Evolutionary conservation across 805 yeast species (phyloP).

Genomic region (Metahyphopichia silvanorum): DNA sequence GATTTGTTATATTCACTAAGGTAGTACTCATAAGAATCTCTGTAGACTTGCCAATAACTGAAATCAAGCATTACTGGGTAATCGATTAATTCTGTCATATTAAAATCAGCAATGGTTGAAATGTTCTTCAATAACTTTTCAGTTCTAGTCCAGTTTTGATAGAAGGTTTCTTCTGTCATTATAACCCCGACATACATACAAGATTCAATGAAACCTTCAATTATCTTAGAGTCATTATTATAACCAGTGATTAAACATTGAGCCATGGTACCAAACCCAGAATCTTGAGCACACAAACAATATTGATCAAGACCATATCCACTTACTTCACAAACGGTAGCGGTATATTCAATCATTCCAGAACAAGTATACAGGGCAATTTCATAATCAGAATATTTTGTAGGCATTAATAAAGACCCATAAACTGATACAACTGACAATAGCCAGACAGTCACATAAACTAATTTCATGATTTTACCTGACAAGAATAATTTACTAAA

Average conservation of each 20-base stretch:
- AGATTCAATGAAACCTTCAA: slow-evolving; percentile 9
- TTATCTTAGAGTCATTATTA: slow-evolving; percentile 10
- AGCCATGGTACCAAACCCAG: slow-evolving; percentile 18
- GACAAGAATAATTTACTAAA: background rate
- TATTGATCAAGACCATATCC: background rate
- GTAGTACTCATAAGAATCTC: slow-evolving; percentile 1
- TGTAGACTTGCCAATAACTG: background rate
- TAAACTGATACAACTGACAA: background rate
- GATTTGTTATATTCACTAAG: slow-evolving; percentile 1
- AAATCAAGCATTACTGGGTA: background rate
- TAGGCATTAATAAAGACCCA: background rate
- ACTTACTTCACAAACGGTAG: slow-evolving; percentile 12
- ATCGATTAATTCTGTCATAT: background rate
- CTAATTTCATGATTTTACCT: too few species aligned
- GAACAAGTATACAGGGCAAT: slow-evolving; percentile 13
- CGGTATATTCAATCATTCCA: slow-evolving; percentile 6
- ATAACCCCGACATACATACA: slow-evolving; percentile 8
- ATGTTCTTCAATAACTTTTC: slow-evolving; percentile 4
- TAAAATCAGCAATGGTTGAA: slow-evolving; percentile 1
- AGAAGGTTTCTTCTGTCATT: slow-evolving; percentile 9
- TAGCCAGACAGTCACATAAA: too few species aligned
- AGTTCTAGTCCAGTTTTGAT: slow-evolving; percentile 9
- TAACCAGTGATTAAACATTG: slow-evolving; percentile 20
- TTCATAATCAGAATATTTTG: slow-evolving; percentile 2
- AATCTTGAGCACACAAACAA: slow-evolving; percentile 10